Evolutionary conservation across 2,329 filamentous ascomycete species (phyloP).

Genomic region (Hysterium pulicare): DNA sequence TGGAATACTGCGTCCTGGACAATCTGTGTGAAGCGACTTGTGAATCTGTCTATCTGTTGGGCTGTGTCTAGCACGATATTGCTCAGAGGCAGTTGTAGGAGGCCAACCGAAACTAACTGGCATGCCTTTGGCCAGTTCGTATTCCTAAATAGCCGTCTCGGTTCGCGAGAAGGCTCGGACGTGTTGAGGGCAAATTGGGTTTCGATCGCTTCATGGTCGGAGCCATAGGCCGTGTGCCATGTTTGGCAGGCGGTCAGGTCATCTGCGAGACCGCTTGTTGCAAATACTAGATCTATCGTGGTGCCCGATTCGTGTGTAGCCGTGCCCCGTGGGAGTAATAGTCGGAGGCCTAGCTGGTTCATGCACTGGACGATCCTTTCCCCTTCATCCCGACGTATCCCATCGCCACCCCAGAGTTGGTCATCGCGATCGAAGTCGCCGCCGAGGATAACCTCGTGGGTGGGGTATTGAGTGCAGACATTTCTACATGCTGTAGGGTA

Average conservation of each 20-base stretch:
- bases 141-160: constrained; percentile 14
- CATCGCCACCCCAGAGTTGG: background rate
- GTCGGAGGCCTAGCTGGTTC: background rate
- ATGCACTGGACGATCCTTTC: background rate
- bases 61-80: constrained; percentile 8
- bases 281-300: background rate
- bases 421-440: background rate
- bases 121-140: constrained; percentile 14
- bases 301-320: background rate
- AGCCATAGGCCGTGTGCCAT: background rate
- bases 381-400: background rate
- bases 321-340: background rate
- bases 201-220: background rate
- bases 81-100: constrained; percentile 4
- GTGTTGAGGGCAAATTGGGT: constrained; percentile 5
- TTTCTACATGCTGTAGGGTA: no score
- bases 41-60: constrained; percentile 6
- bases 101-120: constrained; percentile 4
- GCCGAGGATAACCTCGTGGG: background rate
- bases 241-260: background rate
- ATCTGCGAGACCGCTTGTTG: background rate
- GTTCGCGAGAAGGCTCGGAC: constrained; percentile 6
- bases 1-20: no score
- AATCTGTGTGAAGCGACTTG: constrained; percentile 6
- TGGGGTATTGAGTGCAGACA: no score